phyloP scores from a whole-genome alignment of 1,284 basidiomycete genomes.

The Stygiomarasmius scandens region DNA sequence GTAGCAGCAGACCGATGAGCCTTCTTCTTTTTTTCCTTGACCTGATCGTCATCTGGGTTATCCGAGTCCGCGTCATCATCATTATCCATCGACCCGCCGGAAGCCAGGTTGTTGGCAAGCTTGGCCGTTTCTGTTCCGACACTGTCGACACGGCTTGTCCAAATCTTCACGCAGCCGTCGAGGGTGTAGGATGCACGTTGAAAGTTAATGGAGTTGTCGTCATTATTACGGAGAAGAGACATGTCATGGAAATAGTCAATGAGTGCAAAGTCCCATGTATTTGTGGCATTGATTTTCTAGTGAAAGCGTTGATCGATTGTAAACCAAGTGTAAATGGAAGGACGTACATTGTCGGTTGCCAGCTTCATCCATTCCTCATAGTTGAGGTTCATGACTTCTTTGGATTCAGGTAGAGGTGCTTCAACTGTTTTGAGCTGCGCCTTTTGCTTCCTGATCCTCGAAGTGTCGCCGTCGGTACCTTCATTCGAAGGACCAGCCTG shows the following conservation, averaged over 20 bases:
- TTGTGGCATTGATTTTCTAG: conserved; percentile 98
- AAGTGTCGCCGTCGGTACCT: conserved; percentile 41
- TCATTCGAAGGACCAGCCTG: conserved; percentile 53
- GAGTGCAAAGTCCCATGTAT: conserved; percentile 97
- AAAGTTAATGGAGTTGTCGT: conserved; percentile 96
- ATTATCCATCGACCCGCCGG: conserved; percentile 56
- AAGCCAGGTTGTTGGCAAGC: conserved; percentile 88
- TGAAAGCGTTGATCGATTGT: conserved; percentile 16
- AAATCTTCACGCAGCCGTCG: conserved; percentile 99
- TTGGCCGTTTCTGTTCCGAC: conserved; percentile 98
- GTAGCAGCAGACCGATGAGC: conserved; percentile 75
- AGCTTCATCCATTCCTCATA: conserved; percentile 99
- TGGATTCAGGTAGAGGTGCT: conserved; percentile 57
- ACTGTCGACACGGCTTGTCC: conserved; percentile 97
- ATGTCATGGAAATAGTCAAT: conserved; percentile 99
- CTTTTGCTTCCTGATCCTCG: conserved; percentile 54
- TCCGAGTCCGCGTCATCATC: conserved; percentile 66
- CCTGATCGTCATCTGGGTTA: conserved; percentile 61
- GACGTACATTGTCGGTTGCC: conserved; percentile 94
- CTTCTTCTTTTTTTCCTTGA: conserved; percentile 64
- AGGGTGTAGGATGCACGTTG: conserved; percentile 97
- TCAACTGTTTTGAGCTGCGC: conserved; percentile 65
- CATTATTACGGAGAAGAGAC: conserved; percentile 90
- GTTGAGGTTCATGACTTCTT: conserved; percentile 82
- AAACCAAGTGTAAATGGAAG: neutral